Base-by-base conservation (phyloP, 371 early-diverging fungal species). In the Fennellomyces sp. region DNA sequence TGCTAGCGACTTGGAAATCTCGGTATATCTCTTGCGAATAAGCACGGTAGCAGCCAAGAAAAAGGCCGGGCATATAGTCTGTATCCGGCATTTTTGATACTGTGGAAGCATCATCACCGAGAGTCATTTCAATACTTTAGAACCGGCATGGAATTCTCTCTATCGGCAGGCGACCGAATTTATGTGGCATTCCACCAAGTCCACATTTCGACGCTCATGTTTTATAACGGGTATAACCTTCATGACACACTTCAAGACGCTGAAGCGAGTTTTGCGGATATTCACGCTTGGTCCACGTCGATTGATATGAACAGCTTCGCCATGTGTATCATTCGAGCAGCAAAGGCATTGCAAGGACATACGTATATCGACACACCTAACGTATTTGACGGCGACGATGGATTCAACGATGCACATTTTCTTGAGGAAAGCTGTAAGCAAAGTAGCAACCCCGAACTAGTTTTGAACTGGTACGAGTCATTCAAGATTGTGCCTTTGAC, bases 361-460 rank as follows among this genome's bases (percentile, higher is more conserved):
- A 74, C 80, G 0, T 73, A 57, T 30, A 61, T 42, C 12, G 30
- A 60, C 7, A 54, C 60, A 12, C 48, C 75, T 0, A 42, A 66
- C 2, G 64, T 79, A 1, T 74, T 76, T 65, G 69, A 79, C 27
- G 73, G 75, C 6, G 75, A 79, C 35, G 80, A 79, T 61, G 76
- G 73, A 1, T 79, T 74, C 26, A 72, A 66, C 47, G 80, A 79
- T 41, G 56, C 41, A 2, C 72, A 73, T 28, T 79, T 79, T 53
- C 55, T 79, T 6, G 23, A 41, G 3, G 76, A 79, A 52, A 76
- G 70, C 17, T 63, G 64, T 38, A 61, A 69, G 17, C 70, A 69
- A n/a, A 76, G 75, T 31, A 21, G 66, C 0, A 76, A 72, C 25
- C 62, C 70, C 2, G 35, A 58, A 30, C 65, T 79, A 0, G 68